Percentiles rank a stretch among this genome's conserved stretches.
Conservation (phyloP, 2,329 filamentous ascomycete species). For the Remersonia thermophila region DNA sequence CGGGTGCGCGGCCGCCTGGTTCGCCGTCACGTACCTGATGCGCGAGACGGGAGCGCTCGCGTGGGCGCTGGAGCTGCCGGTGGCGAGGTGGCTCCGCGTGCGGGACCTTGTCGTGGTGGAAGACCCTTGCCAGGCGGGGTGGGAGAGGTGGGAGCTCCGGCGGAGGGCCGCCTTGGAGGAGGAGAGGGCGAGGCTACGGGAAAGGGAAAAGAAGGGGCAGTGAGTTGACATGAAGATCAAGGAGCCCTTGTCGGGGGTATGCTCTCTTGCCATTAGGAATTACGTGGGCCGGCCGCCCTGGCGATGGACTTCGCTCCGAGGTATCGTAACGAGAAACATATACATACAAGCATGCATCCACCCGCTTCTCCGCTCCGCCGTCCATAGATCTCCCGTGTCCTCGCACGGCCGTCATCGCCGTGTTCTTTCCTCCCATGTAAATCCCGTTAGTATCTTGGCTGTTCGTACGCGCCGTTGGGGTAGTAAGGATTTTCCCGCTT, state of each 20-base stretch:
- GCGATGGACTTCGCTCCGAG: too few species aligned
- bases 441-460: too few species aligned
- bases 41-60: constrained; percentile 57
- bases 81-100: constrained; percentile 56
- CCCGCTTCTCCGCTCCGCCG: too few species aligned
- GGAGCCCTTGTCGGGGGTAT: too few species aligned
- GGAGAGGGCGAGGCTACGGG: constrained; percentile 2
- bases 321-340: not conserved
- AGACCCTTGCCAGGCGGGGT: constrained; percentile 81
- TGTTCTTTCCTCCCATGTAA: too few species aligned
- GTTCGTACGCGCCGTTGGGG: constrained; percentile 3
- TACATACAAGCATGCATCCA: not conserved
- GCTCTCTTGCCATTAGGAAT: too few species aligned
- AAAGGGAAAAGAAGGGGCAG: not conserved
- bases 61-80: constrained; percentile 55
- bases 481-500: constrained; percentile 4
- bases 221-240: not conserved
- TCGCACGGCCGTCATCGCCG: too few species aligned
- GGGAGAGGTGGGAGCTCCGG: constrained; percentile 73
- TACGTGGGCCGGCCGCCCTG: too few species aligned
- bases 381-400: too few species aligned
- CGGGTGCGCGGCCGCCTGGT: constrained; percentile 67
- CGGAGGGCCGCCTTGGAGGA: constrained; percentile 16
- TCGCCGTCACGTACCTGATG: constrained; percentile 52
- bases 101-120: constrained; percentile 79